Evolutionary conservation across 371 early-diverging fungal genomes (phyloP), one percentile per base, ranked within the genome.

Genomic region (Mortierella sp.): DNA sequence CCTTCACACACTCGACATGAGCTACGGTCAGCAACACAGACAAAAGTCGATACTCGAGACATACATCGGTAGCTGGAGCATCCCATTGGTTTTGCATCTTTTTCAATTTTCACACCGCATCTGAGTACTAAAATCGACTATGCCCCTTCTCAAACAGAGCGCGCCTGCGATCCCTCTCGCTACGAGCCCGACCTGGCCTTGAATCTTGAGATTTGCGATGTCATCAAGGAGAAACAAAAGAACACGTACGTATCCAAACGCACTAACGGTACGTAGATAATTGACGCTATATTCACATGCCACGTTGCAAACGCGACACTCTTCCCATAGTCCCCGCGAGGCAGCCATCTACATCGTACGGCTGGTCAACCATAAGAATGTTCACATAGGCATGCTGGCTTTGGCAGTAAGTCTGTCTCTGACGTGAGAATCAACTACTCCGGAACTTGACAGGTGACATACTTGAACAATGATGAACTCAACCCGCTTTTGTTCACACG

Each of bases 191-290:
- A 95, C 78, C 75, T 96, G 50, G 86, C 90, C 9, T 83, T 97
- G 28, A 95, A 96, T 80, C 84, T 96, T 28, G 97, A 97, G 80
- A 94, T 98, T 48, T 93, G 94, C 78, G 97, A 96, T 67, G 81
- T 94, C 27, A 93, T 98, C 71, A 97, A 96, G 71, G 86, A 89
- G 62, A 95, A 94, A 67, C 88, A 92, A 75, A 91, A 93, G 63
- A 92, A 86, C 71, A 89, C 84, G 94, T 93, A 89, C 70, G 86
- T 75, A 34, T 12, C 46, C 21, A 27, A 21, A n/a, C n/a, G n/a
- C n/a, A n/a, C n/a, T n/a, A n/a, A n/a, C n/a, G n/a, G n/a, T n/a
- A n/a, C n/a, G n/a, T n/a, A n/a, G n/a, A n/a, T n/a, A n/a, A n/a
- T n/a, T n/a, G n/a, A n/a, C n/a, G n/a, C 44, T 21, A 44, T 30